phyloP scores from a whole-genome alignment of 1,284 basidiomycete genomes.

The Testicularia cyperi region DNA sequence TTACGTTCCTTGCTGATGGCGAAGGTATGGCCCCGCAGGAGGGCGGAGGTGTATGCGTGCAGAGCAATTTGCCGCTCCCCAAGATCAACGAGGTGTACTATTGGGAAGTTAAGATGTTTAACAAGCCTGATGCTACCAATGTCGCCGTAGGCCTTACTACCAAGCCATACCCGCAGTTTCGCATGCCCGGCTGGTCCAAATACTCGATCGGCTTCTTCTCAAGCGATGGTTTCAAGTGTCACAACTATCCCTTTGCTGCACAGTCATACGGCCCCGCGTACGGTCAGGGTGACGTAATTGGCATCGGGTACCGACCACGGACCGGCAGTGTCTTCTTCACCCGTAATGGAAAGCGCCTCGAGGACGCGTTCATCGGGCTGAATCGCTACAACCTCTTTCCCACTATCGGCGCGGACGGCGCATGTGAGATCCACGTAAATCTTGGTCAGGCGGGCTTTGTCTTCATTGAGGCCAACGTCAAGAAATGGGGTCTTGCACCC shows the following conservation, averaged over 20 bases:
- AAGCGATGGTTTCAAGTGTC: constrained; percentile 86
- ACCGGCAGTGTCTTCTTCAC: constrained; percentile 59
- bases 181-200: constrained; percentile 70
- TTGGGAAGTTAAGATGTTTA: constrained; percentile 61
- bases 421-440: constrained; percentile 58
- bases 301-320: constrained; percentile 56
- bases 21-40: constrained; percentile 58
- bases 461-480: constrained; percentile 60
- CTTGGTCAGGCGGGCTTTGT: constrained; percentile 60
- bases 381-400: constrained; percentile 58
- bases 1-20: constrained; percentile 58
- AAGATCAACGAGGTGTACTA: constrained; percentile 61
- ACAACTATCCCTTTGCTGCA: constrained; percentile 93
- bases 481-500: constrained; percentile 59
- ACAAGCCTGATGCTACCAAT: constrained; percentile 54
- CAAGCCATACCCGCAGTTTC: constrained; percentile 58
- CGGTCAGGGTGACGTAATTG: constrained; percentile 71
- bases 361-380: constrained; percentile 58
- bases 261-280: constrained; percentile 80
- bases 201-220: constrained; percentile 96
- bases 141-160: constrained; percentile 56
- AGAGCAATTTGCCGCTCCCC: constrained; percentile 58
- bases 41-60: constrained; percentile 56
- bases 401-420: constrained; percentile 55
- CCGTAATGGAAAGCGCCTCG: constrained; percentile 56